These are phyloP conservation scores for Cryptococcus maquisensis DNA, from an alignment of 1,284 basidiomycete genomes.

Conservation along the genomic window DNA sequence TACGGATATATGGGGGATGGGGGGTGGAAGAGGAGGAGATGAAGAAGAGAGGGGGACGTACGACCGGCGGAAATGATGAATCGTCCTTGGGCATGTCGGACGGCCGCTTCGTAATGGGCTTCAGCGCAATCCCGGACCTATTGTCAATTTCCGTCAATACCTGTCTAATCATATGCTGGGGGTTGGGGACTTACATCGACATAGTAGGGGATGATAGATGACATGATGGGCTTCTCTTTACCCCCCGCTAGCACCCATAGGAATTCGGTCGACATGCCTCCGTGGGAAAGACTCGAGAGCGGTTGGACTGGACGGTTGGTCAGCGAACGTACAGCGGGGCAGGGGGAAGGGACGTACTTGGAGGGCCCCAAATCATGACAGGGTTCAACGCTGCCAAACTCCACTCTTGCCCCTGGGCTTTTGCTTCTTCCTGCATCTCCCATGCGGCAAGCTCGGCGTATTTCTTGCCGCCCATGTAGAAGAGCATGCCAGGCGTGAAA, in stretches of 20 bases:
- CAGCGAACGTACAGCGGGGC: neutral
- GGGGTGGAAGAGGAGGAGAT: neutral
- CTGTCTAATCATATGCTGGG: neutral
- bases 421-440: neutral
- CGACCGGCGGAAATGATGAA: neutral
- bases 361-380: neutral
- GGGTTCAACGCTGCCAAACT: neutral
- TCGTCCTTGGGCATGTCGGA: neutral
- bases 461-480: neutral
- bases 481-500: neutral
- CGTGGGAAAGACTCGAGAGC: neutral
- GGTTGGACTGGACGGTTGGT: neutral
- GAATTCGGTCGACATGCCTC: neutral
- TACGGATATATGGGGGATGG: no score
- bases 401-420: neutral
- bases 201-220: conserved; percentile 12
- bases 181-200: neutral
- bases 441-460: neutral
- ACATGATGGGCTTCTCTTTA: neutral
- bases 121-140: neutral
- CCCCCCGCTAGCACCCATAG: neutral
- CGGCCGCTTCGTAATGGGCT: neutral
- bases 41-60: neutral
- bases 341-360: neutral
- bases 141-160: neutral